A percentile compares a stretch with the other conserved stretches of the same genome.
These are phyloP conservation scores for Lasiosphaeris hirsuta DNA, from an alignment of 495 filamentous ascomycete genomes.

Conservation along the genomic window DNA sequence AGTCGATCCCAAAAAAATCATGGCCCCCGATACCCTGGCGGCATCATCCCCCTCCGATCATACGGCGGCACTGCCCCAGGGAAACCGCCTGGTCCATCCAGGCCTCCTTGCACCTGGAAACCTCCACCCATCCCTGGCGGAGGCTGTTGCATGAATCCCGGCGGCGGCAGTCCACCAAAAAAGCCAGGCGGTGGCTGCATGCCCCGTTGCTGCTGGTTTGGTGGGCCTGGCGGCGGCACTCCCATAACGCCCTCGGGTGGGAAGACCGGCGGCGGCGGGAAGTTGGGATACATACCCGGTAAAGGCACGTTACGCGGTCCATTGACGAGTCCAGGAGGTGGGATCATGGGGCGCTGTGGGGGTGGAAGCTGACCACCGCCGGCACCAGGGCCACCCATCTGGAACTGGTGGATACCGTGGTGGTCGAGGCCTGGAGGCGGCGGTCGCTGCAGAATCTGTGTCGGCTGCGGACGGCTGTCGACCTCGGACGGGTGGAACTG, in stretches of 20 bases:
- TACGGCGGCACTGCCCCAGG: slow-evolving; percentile 6
- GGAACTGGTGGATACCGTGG: slow-evolving; percentile 44
- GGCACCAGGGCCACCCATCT: slow-evolving; percentile 28
- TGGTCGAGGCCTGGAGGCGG: slow-evolving; percentile 50
- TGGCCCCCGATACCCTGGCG: slow-evolving; percentile 11
- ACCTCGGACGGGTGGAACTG: slow-evolving; percentile 41
- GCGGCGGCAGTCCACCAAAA: slow-evolving; percentile 39
- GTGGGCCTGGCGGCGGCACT: slow-evolving; percentile 31
- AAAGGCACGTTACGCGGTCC: slow-evolving; percentile 40
- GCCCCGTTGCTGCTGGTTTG: slow-evolving; percentile 36
- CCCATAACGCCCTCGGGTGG: slow-evolving; percentile 17
- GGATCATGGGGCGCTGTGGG: slow-evolving; percentile 47
- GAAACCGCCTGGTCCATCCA: slow-evolving; percentile 39
- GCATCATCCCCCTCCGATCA: slow-evolving; percentile 13
- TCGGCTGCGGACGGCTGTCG: slow-evolving; percentile 40
- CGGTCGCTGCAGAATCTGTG: slow-evolving; percentile 54
- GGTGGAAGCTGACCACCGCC: slow-evolving; percentile 33
- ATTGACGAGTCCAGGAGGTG: slow-evolving; percentile 49
- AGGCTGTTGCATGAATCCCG: slow-evolving; percentile 35
- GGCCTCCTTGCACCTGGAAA: slow-evolving; percentile 27
- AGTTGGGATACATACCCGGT: slow-evolving; percentile 49
- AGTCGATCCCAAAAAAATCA: not conserved
- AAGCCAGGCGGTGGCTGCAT: slow-evolving; percentile 52
- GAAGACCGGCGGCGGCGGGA: slow-evolving; percentile 37
- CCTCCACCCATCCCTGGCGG: slow-evolving; percentile 44